phyloP scores from a whole-genome alignment of 768 basidiomycete genomes.

The Kwoniella heveanensis region DNA sequence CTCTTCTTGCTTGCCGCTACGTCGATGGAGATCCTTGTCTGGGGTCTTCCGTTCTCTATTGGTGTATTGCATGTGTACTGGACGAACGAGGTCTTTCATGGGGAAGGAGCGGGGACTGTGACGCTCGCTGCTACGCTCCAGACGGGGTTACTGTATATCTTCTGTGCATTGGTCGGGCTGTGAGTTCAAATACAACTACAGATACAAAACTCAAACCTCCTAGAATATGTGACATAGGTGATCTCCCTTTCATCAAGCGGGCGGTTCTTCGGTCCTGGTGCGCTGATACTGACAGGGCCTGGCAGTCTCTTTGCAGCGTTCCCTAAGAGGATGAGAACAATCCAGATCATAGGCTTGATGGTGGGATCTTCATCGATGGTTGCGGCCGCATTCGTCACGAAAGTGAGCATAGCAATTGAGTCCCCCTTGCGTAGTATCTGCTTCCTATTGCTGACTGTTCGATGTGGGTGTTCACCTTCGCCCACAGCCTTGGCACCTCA shows the following conservation, averaged over 20 bases:
- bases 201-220: neutral
- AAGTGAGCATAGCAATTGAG: no score
- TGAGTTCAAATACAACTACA: conserved; percentile 22
- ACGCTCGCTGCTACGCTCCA: conserved; percentile 50
- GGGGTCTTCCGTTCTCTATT: conserved; percentile 51
- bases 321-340: conserved; percentile 25
- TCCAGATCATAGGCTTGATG: conserved; percentile 37
- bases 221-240: no score
- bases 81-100: conserved; percentile 40
- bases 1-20: conserved; percentile 46
- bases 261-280: no score
- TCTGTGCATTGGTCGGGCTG: conserved; percentile 40
- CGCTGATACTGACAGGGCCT: no score
- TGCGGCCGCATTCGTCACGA: conserved; percentile 39
- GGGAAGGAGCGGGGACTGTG: conserved; percentile 33
- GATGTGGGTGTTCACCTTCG: no score
- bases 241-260: no score
- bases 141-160: conserved; percentile 46
- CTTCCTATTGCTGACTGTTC: no score
- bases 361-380: conserved; percentile 30
- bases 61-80: conserved; percentile 51
- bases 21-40: conserved; percentile 40
- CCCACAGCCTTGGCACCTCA: conserved; percentile 53
- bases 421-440: no score
- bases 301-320: conserved; percentile 34